Percentiles rank a stretch among this genome's conserved stretches.
Conservation (phyloP, 768 basidiomycete genomes). For the Rossbeevera mucosa region DNA sequence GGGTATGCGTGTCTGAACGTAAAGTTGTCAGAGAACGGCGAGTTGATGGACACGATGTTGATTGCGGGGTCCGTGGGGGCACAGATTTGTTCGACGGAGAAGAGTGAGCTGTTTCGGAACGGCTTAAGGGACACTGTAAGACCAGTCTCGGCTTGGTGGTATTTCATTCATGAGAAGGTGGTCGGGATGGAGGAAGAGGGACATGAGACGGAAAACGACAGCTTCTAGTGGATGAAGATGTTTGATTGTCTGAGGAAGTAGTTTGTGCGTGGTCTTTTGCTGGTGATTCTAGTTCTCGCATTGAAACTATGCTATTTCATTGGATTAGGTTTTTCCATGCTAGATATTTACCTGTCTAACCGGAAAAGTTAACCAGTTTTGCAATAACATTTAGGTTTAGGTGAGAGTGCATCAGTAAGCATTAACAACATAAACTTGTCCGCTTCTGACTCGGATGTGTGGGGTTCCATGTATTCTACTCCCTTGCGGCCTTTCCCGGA, state of each 20-base stretch:
- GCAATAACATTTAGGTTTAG: too few relatives aligned
- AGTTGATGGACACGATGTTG: slow-evolving; percentile 23
- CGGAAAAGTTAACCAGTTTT: too few relatives aligned
- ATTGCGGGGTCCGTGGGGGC: slow-evolving; percentile 29
- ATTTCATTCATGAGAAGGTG: slow-evolving; percentile 15
- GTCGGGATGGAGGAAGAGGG: background rate
- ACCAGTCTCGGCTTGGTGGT: slow-evolving; percentile 33
- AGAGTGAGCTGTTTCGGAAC: slow-evolving; percentile 26
- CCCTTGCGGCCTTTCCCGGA: background rate
- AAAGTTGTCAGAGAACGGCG: slow-evolving; percentile 25
- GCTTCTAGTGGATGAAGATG: background rate
- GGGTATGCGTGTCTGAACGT: slow-evolving; percentile 29
- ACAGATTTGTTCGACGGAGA: slow-evolving; percentile 29
- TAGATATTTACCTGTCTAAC: too few relatives aligned
- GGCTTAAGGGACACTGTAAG: slow-evolving; percentile 31
- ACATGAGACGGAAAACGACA: background rate
- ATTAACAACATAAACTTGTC: too few relatives aligned
- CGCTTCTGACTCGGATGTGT: too few relatives aligned
- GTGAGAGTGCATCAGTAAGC: too few relatives aligned
- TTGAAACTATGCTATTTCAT: background rate
- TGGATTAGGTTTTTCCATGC: background rate
- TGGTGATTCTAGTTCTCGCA: background rate
- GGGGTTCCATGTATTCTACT: background rate
- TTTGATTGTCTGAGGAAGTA: background rate
- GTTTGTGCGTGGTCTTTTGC: background rate